phyloP scores from a whole-genome alignment of 2,329 filamentous ascomycete genomes.

The Teratosphaeriaceae sp. region DNA sequence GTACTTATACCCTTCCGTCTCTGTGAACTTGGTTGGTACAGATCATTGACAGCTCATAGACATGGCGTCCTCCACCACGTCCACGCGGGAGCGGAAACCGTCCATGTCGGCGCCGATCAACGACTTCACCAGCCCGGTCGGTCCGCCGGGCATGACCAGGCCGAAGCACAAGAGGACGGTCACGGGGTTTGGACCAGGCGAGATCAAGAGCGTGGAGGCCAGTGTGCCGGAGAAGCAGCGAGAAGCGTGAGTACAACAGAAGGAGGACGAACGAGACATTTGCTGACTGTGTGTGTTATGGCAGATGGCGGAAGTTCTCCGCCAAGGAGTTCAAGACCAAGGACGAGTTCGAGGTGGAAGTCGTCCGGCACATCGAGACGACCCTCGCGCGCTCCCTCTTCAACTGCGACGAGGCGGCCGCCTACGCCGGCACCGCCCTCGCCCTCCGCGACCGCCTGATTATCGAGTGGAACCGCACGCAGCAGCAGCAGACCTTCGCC shows the following conservation, averaged over 20 bases:
- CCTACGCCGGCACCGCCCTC: constrained; percentile 83
- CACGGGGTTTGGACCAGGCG: constrained; percentile 81
- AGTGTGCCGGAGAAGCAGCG: constrained; percentile 83
- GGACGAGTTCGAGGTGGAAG: constrained; percentile 75
- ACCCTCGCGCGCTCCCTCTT: constrained; percentile 92
- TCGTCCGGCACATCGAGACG: constrained; percentile 93
- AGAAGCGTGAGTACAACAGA: constrained; percentile 65
- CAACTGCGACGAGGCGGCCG: constrained; percentile 93
- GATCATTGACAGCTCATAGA: too few relatives aligned
- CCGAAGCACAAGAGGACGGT: constrained; percentile 98
- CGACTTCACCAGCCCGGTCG: constrained; percentile 78
- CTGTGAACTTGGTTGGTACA: too few relatives aligned
- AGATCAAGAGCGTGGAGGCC: constrained; percentile 93
- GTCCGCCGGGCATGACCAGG: constrained; percentile 71
- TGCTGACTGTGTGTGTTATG: constrained; percentile 5
- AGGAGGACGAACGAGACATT: constrained; percentile 8
- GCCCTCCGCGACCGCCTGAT: constrained; percentile 91
- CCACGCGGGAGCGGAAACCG: constrained; percentile 68
- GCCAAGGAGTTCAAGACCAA: constrained; percentile 65
- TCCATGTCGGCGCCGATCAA: constrained; percentile 77
- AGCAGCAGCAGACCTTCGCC: constrained; percentile 86
- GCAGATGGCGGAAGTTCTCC: constrained; percentile 55
- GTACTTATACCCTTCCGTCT: too few relatives aligned
- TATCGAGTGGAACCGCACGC: constrained; percentile 95
- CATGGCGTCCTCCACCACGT: constrained; percentile 10